Percentiles rank a stretch among this genome's conserved stretches.
Conservation (phyloP, 140 eudicot genomes). For the Cichorium intybus region DNA sequence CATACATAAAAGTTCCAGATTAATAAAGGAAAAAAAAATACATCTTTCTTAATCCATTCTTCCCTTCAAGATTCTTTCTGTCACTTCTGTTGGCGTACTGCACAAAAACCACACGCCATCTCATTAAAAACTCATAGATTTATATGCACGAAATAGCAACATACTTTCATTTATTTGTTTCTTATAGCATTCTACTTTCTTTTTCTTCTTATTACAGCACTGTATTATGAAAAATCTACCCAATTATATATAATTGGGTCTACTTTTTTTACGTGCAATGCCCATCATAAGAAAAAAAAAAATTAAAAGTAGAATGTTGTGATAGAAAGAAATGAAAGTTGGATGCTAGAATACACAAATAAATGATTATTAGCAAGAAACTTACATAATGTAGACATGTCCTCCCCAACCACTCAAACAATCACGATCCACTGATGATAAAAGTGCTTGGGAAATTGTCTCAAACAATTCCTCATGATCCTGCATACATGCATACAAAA, state of each 20-base stretch:
- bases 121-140: not conserved
- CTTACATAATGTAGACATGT: slow-evolving; percentile 93
- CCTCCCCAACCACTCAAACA: slow-evolving; percentile 99
- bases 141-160: not conserved
- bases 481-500: slow-evolving; percentile 29
- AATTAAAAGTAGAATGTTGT: not conserved
- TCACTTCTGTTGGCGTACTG: slow-evolving; percentile 91
- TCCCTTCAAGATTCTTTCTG: slow-evolving; percentile 88
- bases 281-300: too few species aligned
- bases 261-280: too few species aligned
- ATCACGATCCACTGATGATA: slow-evolving; percentile 91
- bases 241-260: too few species aligned
- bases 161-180: not conserved
- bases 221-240: too few species aligned
- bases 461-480: slow-evolving; percentile 90
- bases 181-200: too few species aligned
- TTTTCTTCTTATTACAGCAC: too few species aligned
- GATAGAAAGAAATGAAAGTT: not conserved
- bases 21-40: not conserved
- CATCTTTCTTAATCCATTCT: slow-evolving; percentile 65
- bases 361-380: too few species aligned
- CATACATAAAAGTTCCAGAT: not conserved
- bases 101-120: slow-evolving; percentile 9
- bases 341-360: too few species aligned
- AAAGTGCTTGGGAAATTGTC: slow-evolving; percentile 88